Base-by-base conservation (phyloP, 352 stramenopile species). In the Pythium coloratum region DNA sequence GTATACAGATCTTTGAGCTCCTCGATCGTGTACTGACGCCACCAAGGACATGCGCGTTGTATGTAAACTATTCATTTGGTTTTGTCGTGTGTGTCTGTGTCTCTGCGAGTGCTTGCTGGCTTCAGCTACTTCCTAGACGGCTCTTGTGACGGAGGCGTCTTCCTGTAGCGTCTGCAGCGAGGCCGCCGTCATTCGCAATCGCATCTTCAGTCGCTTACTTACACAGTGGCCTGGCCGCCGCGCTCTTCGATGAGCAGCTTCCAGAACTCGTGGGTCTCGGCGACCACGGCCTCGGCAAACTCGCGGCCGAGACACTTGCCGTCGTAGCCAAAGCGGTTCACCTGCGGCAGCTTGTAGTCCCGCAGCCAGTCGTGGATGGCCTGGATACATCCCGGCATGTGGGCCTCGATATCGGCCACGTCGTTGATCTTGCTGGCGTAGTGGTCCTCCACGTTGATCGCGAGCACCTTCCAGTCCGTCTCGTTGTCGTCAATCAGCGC, bases 401-500 rank as follows among this genome's bases (percentile, higher is more conserved):
- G 89, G 16, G 88, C 80, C 59, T 98, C 96, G 28, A 99, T 96
- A 88, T 99, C 97, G 38, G 90, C 87, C 59, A 99, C 97, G 77
- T 99, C 96, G 81, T 99, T 91, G 74, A 99, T 98, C 84, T 99
- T 88, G 32, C 86, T 82, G 26, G 97, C 97, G 70, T 99, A 94
- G 66, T 98, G 94, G 89, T 99, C 97, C 67, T 98, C 92, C 16
- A 91, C 91, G 70, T 96, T 94, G 80, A 99, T 98, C 71, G 89
- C 96, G 70, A 99, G 90, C 57, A 99, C 92, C 88, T 99, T 99
- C 97, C 97, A 99, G 80, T 99, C 98, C 67, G 99, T 97, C 86
- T 99, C 98, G 69, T 98, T 98, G 86, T 99, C 97, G 80, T 99
- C 98, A 70, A 99, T 99, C 82, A 99, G 97, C 64, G 96, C 97